Percentiles rank a stretch among this genome's conserved stretches.
phyloP scores from a whole-genome alignment of 179 eudicot genomes.

The Drosera spatulata region DNA sequence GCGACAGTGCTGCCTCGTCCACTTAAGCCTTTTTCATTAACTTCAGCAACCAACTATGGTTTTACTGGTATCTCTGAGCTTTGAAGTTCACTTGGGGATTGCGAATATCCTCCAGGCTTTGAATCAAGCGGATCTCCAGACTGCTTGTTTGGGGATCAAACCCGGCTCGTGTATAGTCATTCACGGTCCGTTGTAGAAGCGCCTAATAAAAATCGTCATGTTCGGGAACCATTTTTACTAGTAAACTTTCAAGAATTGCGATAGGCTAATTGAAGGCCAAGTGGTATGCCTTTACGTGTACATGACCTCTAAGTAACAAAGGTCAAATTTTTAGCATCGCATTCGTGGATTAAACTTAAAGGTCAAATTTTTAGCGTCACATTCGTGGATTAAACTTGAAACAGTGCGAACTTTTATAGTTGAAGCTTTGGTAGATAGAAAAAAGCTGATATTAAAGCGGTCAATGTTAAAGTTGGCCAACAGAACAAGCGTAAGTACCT shows the following conservation, averaged over 20 bases:
- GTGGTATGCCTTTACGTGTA: too few species aligned
- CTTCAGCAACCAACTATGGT: too few species aligned
- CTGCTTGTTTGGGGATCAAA: constrained; percentile 28
- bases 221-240: not conserved
- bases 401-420: too few species aligned
- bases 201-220: constrained; percentile 33
- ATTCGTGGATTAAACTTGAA: too few species aligned
- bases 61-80: constrained; percentile 41
- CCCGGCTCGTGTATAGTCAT: constrained; percentile 60
- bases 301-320: too few species aligned
- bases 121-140: constrained; percentile 84
- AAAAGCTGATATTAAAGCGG: too few species aligned
- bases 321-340: too few species aligned
- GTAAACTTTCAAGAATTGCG: not conserved
- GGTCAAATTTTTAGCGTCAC: too few species aligned
- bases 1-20: too few species aligned
- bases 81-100: constrained; percentile 57
- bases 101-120: constrained; percentile 81
- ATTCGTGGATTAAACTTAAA: too few species aligned
- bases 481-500: constrained; percentile 31
- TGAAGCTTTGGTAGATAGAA: too few species aligned
- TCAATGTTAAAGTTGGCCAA: not conserved
- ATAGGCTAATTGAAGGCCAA: not conserved
- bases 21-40: too few species aligned
- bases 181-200: constrained; percentile 55